Conservation (phyloP, 176 grass and related monocot species). For the Ananas comosus region DNA sequence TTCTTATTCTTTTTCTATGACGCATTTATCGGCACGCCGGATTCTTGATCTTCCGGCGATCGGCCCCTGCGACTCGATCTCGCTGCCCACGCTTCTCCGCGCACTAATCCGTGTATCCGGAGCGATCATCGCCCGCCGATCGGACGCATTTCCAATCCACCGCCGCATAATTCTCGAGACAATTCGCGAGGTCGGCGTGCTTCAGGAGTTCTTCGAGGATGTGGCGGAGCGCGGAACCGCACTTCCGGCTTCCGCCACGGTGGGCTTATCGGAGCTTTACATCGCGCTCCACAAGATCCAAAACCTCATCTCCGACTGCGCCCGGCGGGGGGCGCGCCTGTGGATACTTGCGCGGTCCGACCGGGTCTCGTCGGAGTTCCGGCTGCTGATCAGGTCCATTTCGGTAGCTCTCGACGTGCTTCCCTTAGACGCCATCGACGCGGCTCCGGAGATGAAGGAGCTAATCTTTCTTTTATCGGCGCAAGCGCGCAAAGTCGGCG, state of each 20-base stretch:
- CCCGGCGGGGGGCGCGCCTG: constrained; percentile 33
- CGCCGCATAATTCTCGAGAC: constrained; percentile 27
- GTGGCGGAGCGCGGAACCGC: constrained; percentile 12
- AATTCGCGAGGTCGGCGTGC: constrained; percentile 39
- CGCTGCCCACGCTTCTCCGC: constrained; percentile 32
- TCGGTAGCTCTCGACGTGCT: constrained; percentile 65
- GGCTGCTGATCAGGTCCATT: constrained; percentile 37
- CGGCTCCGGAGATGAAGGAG: constrained; percentile 40
- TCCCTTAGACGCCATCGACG: constrained; percentile 9
- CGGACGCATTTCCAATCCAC: constrained; percentile 44
- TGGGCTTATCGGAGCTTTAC: constrained; percentile 77
- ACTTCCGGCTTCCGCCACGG: constrained; percentile 26
- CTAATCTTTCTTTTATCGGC: constrained; percentile 36
- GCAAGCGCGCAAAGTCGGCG: constrained; percentile 37
- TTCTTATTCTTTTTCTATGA: constrained; percentile 3
- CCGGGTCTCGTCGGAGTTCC: constrained; percentile 42
- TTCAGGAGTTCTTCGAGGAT: constrained; percentile 57
- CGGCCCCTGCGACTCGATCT: constrained; percentile 47
- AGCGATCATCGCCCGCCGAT: constrained; percentile 22
- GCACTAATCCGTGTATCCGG: constrained; percentile 43
- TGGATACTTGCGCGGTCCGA: constrained; percentile 62
- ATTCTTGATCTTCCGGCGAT: constrained; percentile 37
- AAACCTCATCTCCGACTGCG: constrained; percentile 51
- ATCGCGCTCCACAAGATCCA: constrained; percentile 62
- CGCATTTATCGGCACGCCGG: constrained; percentile 12